Percentiles rank a stretch among this genome's conserved stretches.
Evolutionary conservation across 352 stramenopile species (phyloP).

Genomic region (Thalassiosira mediterranea): DNA sequence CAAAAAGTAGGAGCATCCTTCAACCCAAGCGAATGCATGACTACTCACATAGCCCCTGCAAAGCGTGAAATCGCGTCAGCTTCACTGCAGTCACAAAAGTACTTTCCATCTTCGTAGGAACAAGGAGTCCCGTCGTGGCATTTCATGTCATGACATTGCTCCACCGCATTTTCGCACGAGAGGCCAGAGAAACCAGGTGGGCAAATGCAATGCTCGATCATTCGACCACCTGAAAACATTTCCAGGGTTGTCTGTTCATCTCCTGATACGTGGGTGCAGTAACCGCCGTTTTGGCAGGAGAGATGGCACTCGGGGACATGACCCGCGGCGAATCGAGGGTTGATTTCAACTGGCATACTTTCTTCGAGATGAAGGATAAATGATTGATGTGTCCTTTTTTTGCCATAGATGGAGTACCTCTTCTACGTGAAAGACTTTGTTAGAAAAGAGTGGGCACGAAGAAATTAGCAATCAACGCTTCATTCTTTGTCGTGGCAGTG

Average conservation of each 20-base stretch:
- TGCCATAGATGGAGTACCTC: background rate
- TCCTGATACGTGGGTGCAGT: constrained; percentile 29
- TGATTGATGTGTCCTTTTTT: background rate
- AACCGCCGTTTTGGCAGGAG: constrained; percentile 36
- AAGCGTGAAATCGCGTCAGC: constrained; percentile 27
- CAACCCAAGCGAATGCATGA: no score
- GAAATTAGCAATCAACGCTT: no score
- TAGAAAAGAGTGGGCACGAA: no score
- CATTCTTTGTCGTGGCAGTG: no score
- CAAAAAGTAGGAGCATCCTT: no score
- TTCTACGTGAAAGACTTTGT: background rate
- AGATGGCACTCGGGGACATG: constrained; percentile 23
- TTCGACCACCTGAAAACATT: constrained; percentile 25
- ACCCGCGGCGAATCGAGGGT: no score
- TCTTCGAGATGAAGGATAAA: background rate
- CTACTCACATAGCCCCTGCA: constrained; percentile 37
- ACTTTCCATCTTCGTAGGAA: constrained; percentile 7
- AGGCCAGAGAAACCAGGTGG: constrained; percentile 24
- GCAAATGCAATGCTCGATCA: constrained; percentile 41
- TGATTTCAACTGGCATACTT: background rate
- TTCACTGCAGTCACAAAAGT: constrained; percentile 41
- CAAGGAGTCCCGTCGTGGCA: constrained; percentile 40
- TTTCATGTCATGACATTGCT: constrained; percentile 29
- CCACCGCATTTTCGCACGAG: constrained; percentile 31
- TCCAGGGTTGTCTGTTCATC: constrained; percentile 11